A percentile compares a stretch with the other conserved stretches of the same genome.
These are phyloP conservation scores for Hirschfeldia incana DNA, from an alignment of 345 rosid species.

Conservation along the genomic window DNA sequence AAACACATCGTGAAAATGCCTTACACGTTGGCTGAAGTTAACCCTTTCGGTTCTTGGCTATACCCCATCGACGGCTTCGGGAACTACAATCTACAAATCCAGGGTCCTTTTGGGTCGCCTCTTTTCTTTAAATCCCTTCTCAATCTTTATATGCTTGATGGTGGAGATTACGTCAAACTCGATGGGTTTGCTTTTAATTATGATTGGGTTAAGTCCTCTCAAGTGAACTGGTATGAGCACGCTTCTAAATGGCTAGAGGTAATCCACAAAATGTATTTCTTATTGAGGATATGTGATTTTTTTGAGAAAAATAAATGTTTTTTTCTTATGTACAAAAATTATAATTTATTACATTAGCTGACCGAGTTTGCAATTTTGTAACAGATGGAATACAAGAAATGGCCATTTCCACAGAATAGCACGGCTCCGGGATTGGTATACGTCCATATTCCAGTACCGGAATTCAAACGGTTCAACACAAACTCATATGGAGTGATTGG, in stretches of 20 bases:
- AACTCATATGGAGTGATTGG: constrained; percentile 57
- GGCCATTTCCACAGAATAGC: constrained; percentile 57
- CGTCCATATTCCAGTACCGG: constrained; percentile 93
- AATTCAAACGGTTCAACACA: constrained; percentile 56
- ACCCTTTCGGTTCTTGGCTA: constrained; percentile 50
- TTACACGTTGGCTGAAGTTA: constrained; percentile 66
- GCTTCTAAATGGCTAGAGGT: constrained; percentile 73
- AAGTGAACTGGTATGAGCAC: constrained; percentile 82
- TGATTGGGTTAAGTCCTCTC: constrained; percentile 87
- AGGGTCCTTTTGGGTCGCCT: constrained; percentile 64
- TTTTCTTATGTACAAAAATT: background rate
- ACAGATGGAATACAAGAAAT: constrained; percentile 61
- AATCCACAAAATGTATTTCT: constrained; percentile 3
- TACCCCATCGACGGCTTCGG: constrained; percentile 82
- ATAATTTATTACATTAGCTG: too few relatives aligned
- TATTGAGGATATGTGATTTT: background rate
- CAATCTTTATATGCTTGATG: constrained; percentile 81
- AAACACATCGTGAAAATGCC: constrained; percentile 65
- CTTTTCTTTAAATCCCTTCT: constrained; percentile 78
- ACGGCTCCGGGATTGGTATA: constrained; percentile 86
- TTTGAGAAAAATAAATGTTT: background rate
- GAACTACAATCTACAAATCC: constrained; percentile 78
- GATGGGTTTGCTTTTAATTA: constrained; percentile 50
- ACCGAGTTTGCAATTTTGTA: background rate
- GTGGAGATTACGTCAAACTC: constrained; percentile 73